phyloP scores from a whole-genome alignment of 176 grass and related monocot genomes.

The Bonia amplexicaulis region DNA sequence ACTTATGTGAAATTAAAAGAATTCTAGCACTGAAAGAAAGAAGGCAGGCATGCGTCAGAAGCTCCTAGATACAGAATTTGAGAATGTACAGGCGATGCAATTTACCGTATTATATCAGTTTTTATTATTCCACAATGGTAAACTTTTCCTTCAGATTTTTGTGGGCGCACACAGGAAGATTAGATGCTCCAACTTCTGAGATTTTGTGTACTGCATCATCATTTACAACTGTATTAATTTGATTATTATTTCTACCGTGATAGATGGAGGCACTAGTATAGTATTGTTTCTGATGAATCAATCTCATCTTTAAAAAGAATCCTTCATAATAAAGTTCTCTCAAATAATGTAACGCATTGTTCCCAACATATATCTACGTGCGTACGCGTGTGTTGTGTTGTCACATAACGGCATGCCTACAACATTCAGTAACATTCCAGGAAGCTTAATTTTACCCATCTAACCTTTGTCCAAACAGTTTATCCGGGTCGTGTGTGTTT shows the following conservation, averaged over 20 bases:
- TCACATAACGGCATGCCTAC: neutral
- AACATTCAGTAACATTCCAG: neutral
- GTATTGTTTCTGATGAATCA: neutral
- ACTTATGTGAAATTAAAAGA: neutral
- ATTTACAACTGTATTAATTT: neutral
- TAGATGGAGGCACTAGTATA: neutral
- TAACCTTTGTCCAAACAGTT: neutral
- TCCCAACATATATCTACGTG: neutral
- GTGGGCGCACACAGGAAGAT: conserved; percentile 26
- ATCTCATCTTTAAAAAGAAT: neutral
- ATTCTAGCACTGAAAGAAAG: conserved; percentile 7
- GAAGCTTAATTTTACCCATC: neutral
- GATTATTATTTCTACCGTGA: neutral
- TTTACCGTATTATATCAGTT: conserved; percentile 2
- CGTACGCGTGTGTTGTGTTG: neutral
- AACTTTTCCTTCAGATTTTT: conserved; percentile 7
- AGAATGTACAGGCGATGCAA: neutral
- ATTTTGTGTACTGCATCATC: conserved; percentile 20
- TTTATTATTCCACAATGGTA: conserved; percentile 12
- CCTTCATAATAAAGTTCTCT: neutral
- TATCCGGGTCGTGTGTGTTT: neutral
- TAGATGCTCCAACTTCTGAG: conserved; percentile 26
- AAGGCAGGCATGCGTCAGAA: conserved; percentile 20
- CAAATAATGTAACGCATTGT: neutral
- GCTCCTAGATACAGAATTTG: conserved; percentile 30